Conservation (phyloP, 441 rosid genomes). For the Kokia cookei region DNA sequence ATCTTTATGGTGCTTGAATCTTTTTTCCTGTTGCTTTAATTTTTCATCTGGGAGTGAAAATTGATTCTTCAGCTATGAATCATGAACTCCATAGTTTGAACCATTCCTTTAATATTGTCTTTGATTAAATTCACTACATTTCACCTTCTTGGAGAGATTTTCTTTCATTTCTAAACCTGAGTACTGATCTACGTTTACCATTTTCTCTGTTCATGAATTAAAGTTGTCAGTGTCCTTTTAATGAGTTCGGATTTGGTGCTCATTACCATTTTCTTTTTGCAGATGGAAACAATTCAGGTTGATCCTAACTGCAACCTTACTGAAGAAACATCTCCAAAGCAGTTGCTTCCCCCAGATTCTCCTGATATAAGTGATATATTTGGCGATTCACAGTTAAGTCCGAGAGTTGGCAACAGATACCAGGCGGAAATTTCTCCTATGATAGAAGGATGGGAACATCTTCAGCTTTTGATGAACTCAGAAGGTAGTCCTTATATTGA, state of each 20-base stretch:
- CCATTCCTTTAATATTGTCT: neutral
- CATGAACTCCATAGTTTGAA: neutral
- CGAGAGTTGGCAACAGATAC: neutral
- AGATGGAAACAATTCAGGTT: too few species aligned
- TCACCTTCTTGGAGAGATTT: too few species aligned
- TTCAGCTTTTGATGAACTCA: conserved; percentile 14
- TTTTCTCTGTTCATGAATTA: too few species aligned
- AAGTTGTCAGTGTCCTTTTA: too few species aligned
- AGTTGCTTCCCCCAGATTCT: too few species aligned
- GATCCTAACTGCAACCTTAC: too few species aligned
- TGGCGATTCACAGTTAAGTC: neutral
- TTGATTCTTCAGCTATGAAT: neutral
- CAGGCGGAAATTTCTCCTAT: neutral
- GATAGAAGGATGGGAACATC: neutral
- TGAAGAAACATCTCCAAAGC: too few species aligned
- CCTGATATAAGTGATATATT: too few species aligned
- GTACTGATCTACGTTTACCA: too few species aligned
- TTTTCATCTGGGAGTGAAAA: neutral
- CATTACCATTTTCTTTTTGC: too few species aligned
- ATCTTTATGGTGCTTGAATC: neutral
- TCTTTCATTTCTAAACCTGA: too few species aligned
- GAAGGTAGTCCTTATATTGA: conserved; percentile 22
- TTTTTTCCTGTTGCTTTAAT: neutral
- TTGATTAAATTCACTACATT: neutral
- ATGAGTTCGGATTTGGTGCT: too few species aligned